Evolutionary conservation across 1,139 yeast genomes (phyloP).

Genomic region (Hansenula sp.): DNA sequence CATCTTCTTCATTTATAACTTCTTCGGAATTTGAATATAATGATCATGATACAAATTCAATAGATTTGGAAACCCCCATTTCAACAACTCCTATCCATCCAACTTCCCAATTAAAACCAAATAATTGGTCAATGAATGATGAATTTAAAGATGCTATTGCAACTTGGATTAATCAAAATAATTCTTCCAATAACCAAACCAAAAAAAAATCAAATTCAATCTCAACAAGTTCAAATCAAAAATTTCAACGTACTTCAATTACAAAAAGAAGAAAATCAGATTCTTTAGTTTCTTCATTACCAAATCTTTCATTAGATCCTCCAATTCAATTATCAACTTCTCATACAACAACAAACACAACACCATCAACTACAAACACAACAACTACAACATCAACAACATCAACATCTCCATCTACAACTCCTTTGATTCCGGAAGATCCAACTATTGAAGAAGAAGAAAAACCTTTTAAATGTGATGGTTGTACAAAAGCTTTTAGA

Average conservation of each 20-base stretch:
- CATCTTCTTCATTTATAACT: background rate
- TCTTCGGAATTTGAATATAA: background rate
- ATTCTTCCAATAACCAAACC: slow-evolving; percentile 10
- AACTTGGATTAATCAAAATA: slow-evolving; percentile 17
- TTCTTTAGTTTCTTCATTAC: slow-evolving; percentile 7
- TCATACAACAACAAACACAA: background rate
- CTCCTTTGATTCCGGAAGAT: background rate
- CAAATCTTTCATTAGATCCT: background rate
- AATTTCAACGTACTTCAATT: slow-evolving; percentile 7
- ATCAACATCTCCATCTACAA: slow-evolving; percentile 3
- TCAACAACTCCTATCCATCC: background rate
- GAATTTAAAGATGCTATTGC: slow-evolving; percentile 19
- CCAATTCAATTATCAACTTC: background rate
- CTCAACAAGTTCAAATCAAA: slow-evolving; percentile 3
- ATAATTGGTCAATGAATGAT: slow-evolving; percentile 20
- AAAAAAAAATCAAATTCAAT: slow-evolving; percentile 6
- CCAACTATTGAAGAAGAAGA: slow-evolving; percentile 25
- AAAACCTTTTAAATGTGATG: slow-evolving; percentile 34
- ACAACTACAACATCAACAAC: slow-evolving; percentile 1
- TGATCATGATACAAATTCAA: background rate
- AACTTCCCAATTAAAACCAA: background rate
- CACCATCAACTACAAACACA: background rate
- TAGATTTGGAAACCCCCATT: background rate
- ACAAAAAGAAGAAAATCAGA: slow-evolving; percentile 22
- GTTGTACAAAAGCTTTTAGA: slow-evolving; percentile 45